Evolutionary conservation across 176 grass and related monocot genomes (phyloP).

Genomic region (Paspalum notatum): DNA sequence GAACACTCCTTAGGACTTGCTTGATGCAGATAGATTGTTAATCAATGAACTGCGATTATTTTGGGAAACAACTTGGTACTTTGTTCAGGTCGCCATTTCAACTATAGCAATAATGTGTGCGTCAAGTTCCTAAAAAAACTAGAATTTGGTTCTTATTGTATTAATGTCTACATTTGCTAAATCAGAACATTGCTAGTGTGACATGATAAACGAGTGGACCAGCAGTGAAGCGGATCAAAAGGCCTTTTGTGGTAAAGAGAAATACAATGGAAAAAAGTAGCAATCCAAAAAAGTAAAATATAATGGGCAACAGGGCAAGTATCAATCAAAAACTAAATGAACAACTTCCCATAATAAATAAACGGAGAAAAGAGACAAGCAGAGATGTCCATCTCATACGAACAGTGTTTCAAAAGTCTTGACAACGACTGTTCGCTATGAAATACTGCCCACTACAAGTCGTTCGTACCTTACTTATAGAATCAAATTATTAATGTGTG

Average conservation of each 20-base stretch:
- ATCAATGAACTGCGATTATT: background rate
- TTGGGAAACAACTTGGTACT: background rate
- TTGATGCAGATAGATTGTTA: background rate
- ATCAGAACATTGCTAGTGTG: background rate
- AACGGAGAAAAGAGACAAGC: slow-evolving; percentile 10
- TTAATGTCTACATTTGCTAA: background rate
- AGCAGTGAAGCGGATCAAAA: background rate
- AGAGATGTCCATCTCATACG: slow-evolving; percentile 27
- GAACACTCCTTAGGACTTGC: background rate
- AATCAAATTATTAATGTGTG: background rate
- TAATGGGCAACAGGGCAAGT: background rate
- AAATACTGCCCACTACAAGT: background rate
- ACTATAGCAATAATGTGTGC: background rate
- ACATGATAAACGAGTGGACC: background rate
- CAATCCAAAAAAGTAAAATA: background rate
- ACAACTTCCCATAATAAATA: background rate
- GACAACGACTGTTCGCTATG: slow-evolving; percentile 22
- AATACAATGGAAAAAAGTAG: slow-evolving; percentile 10
- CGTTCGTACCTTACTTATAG: background rate
- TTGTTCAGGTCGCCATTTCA: background rate
- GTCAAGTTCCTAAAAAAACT: background rate
- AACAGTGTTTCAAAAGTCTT: slow-evolving; percentile 30
- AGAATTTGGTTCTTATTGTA: background rate
- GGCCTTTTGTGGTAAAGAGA: background rate
- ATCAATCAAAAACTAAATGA: slow-evolving; percentile 2